phyloP scores from a whole-genome alignment of 1,284 basidiomycete genomes.

The Cutaneotrichosporon arboriforme region DNA sequence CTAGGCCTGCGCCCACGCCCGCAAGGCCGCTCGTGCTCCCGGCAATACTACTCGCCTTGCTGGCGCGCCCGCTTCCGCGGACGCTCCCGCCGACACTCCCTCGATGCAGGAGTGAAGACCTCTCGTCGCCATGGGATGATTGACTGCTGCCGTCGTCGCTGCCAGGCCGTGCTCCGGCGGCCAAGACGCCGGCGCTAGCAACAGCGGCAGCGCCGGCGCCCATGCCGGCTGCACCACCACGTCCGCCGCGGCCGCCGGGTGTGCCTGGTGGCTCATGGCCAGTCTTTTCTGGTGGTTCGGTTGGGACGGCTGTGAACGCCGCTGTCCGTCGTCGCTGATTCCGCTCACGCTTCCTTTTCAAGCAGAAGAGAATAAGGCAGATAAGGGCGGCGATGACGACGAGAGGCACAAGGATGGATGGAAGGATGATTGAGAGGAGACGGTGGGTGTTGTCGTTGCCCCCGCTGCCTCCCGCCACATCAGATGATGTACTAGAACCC shows the following conservation, averaged over 20 bases:
- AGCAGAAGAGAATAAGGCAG: neutral
- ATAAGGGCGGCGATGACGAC: neutral
- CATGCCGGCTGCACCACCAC: neutral
- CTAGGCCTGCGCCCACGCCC: slow-evolving; percentile 1
- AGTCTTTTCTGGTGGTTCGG: too few relatives aligned
- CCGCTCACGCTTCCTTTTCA: slow-evolving; percentile 1
- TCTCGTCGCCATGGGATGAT: neutral
- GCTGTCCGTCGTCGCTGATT: too few relatives aligned
- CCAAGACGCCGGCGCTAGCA: neutral
- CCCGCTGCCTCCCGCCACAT: neutral
- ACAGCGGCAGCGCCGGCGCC: neutral
- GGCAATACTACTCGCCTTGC: neutral
- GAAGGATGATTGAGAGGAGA: slow-evolving; percentile 5
- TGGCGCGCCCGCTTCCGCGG: neutral
- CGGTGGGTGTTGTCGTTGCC: neutral
- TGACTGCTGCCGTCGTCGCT: neutral
- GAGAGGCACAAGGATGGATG: slow-evolving; percentile 7
- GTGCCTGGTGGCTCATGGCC: slow-evolving; percentile 1
- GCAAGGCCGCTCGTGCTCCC: slow-evolving; percentile 4
- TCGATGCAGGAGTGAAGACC: neutral
- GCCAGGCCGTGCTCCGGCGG: neutral
- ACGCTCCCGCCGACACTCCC: slow-evolving; percentile 1
- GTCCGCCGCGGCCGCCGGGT: neutral
- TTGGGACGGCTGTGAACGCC: too few relatives aligned
- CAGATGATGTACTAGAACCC: too few relatives aligned